Evolutionary conservation across 495 filamentous ascomycete genomes (phyloP), one percentile per base, ranked within the genome.

Genomic region (Mytilinidion resinicola): DNA sequence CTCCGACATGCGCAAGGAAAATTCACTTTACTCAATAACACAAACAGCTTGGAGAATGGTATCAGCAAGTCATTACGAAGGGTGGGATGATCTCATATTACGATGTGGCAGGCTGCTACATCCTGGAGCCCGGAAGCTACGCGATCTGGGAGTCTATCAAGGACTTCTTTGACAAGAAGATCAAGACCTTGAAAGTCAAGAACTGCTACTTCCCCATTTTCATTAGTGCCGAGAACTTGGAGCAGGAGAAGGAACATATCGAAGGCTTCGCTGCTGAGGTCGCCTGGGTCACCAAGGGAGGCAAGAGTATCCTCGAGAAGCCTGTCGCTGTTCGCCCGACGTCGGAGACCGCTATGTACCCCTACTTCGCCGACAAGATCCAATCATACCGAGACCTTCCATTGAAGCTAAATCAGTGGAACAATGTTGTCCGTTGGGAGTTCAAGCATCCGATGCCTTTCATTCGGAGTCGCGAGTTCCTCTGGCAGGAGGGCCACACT

Each of bases 401-500:
- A 46, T 83, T 96, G 51, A 82, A 85, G 65, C 78, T 96, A 50
- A 96, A 97, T 75, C 93, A 98, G 74, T 98, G 93, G 93, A 96
- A 96, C 78, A 92, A 87, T 7, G 92, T 96, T 51, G 92, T 96
- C 36, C 82, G 93, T 64, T 98, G 93, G 93, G 93, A 98, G 75
- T 95, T 95, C 69, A 96, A 97, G 77, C 87, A 98, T 69, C 91
- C 92, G 20, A 91, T 91, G 68, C 93, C 93, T 6, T 96, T 98
- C 78, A 76, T 98, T 20, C 78, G 93, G 59, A 90, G 91, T 50
- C 76, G 93, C 65, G 93, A 98, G 70, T 98, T 98, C 74, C 75
- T 96, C 46, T 98, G 93, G 93, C 95, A 98, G 70, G 93, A 98
- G 73, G 95, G 93, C 34, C 93, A 98, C 76, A 98, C 93, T 7